Evolutionary conservation across 768 basidiomycete species (phyloP).

Genomic region (Psilocybe sp.): DNA sequence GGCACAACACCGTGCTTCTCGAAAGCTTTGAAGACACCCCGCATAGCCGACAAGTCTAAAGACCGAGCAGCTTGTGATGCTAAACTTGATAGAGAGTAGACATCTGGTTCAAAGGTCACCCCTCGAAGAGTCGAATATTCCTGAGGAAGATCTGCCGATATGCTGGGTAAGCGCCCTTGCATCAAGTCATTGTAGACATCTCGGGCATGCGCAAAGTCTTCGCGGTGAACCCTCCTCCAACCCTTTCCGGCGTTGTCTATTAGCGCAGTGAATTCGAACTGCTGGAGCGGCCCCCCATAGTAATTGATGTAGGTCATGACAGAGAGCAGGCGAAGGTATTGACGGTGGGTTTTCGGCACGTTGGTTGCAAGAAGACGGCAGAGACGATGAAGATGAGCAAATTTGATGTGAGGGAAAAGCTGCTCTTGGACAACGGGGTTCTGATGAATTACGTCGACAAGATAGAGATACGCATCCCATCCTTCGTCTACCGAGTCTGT

Average conservation of each 20-base stretch:
- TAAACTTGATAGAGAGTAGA: conserved; percentile 68
- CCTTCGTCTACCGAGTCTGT: conserved; percentile 26
- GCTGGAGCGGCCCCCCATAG: conserved; percentile 50
- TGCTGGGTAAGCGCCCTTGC: conserved; percentile 39
- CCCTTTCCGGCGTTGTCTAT: conserved; percentile 67
- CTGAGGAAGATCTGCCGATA: conserved; percentile 13
- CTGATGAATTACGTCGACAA: conserved; percentile 27
- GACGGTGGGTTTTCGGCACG: conserved; percentile 53
- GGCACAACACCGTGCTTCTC: conserved; percentile 51
- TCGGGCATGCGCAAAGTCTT: conserved; percentile 60
- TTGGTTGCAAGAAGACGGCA: conserved; percentile 53
- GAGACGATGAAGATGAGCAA: conserved; percentile 58
- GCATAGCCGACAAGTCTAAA: conserved; percentile 36
- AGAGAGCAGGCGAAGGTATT: conserved; percentile 68
- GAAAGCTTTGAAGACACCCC: conserved; percentile 53
- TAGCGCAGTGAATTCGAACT: conserved; percentile 78
- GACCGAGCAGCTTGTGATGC: conserved; percentile 62
- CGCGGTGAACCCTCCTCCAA: conserved; percentile 52
- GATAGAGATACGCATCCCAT: conserved; percentile 40
- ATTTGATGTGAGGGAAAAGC: conserved; percentile 27
- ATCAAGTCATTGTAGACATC: conserved; percentile 62
- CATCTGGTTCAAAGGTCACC: conserved; percentile 48
- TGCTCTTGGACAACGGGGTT: conserved; percentile 16
- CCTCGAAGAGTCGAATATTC: conserved; percentile 4
- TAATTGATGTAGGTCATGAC: conserved; percentile 56